Base-by-base conservation (phyloP, 768 basidiomycete genomes). In the Boletales sp. region DNA sequence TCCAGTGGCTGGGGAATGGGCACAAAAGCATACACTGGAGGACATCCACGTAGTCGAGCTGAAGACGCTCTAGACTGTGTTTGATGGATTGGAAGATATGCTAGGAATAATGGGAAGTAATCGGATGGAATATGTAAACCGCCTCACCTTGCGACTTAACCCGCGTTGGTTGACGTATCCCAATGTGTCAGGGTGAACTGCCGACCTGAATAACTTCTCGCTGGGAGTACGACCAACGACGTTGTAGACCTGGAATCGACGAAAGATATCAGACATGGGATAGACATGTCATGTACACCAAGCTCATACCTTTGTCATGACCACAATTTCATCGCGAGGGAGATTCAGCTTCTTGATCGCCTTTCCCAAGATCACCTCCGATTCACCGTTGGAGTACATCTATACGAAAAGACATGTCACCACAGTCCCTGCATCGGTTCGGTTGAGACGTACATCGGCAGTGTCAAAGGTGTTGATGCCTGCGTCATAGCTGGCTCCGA, bases 311-410 rank as follows among this genome's bases (percentile, higher is more conserved):
- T 91, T 90, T 48, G 89, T 89, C 73, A 90, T 76, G 14, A 91
- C 77, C 15, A 91, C 87, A 39, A 90, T 81, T 55, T 84, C 80
- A 13, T 85, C 83, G 2, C 88, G 79, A 15, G 86, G 86, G 13
- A 87, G 72, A 17, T 81, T 63, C 54, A 79, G 74, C 53, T 80
- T 60, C 58, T 84, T 86, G 69, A 91, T 82, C 2, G 81, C 86
- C 56, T 84, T 83, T 11, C 87, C 87, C n/a, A 88, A 71, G 44
- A 88, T 74, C 38, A 77, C 59, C 61, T 90, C 89, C 0, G 82
- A 84, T 5, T 71, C 64, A 2, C 85, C 85, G 53, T 85, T 81
- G 1, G 81, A 84, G 59, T 87, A 88, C 0, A 76, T 71, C 82
- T 84, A 48, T 31, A 33, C 11, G 10, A 19, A 33, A 28, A n/a